Conservation (phyloP, 805 yeast genomes). For the Schizosaccharomyces cryophilus region DNA sequence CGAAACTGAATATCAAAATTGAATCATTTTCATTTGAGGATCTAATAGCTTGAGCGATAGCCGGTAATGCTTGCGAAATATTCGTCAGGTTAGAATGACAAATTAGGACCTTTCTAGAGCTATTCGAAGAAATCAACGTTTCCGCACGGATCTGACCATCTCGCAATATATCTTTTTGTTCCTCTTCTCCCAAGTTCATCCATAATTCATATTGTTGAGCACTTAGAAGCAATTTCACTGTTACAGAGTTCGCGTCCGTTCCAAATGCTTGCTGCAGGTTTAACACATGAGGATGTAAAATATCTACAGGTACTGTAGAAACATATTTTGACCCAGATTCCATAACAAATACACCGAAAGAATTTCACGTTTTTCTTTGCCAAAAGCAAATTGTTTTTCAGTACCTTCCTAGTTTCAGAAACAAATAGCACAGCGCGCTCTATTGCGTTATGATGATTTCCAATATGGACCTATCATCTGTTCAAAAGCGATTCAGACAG, state of each 20-base stretch:
- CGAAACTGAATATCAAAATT: background rate
- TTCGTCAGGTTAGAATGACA: background rate
- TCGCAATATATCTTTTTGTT: background rate
- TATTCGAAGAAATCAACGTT: background rate
- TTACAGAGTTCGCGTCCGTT: background rate
- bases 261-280: background rate
- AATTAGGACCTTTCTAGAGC: background rate
- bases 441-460: too few relatives aligned
- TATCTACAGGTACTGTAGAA: background rate
- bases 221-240: background rate
- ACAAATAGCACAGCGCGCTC: too few relatives aligned
- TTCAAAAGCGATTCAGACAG: too few relatives aligned
- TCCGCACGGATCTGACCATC: background rate
- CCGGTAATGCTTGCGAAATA: background rate
- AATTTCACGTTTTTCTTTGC: too few relatives aligned
- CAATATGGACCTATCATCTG: too few relatives aligned
- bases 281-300: background rate
- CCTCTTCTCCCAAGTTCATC: background rate
- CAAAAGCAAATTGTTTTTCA: too few relatives aligned
- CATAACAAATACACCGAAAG: too few relatives aligned
- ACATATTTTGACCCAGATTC: too few relatives aligned
- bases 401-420: too few relatives aligned
- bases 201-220: background rate
- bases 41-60: background rate
- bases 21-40: background rate